phyloP scores from a whole-genome alignment of 805 yeast species.

The Citeromyces matritensis region DNA sequence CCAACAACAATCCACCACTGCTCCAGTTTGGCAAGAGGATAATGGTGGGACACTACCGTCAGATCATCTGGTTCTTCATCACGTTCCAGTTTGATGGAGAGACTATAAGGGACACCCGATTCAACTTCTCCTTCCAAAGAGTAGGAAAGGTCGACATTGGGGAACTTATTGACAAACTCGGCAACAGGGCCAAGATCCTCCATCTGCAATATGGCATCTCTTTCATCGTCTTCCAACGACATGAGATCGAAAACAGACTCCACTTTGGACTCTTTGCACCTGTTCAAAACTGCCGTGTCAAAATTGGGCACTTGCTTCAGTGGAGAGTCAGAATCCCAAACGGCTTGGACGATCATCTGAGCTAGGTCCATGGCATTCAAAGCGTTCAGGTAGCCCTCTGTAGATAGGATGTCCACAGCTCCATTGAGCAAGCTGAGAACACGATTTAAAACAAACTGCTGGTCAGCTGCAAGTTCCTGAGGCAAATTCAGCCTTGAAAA shows the following conservation, averaged over 20 bases:
- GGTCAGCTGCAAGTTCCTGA: slow-evolving; percentile 45
- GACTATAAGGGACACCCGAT: slow-evolving; percentile 26
- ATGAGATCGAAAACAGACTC: slow-evolving; percentile 69
- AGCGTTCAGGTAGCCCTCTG: slow-evolving; percentile 70
- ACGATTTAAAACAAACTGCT: slow-evolving; percentile 30
- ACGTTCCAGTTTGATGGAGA: slow-evolving; percentile 36
- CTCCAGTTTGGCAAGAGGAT: slow-evolving; percentile 47
- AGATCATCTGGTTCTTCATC: slow-evolving; percentile 69
- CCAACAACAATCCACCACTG: slow-evolving; percentile 88
- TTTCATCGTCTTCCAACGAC: slow-evolving; percentile 49
- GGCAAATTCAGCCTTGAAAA: slow-evolving; percentile 53
- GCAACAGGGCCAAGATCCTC: slow-evolving; percentile 55
- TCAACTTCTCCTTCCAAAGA: slow-evolving; percentile 28
- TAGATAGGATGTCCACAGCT: slow-evolving; percentile 58
- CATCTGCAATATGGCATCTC: slow-evolving; percentile 43
- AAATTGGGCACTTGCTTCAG: slow-evolving; percentile 74
- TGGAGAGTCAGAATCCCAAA: slow-evolving; percentile 71
- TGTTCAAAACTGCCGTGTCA: slow-evolving; percentile 26
- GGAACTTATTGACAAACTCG: slow-evolving; percentile 78
- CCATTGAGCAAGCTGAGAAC: slow-evolving; percentile 44
- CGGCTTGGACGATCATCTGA: slow-evolving; percentile 79
- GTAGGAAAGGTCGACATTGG: slow-evolving; percentile 62
- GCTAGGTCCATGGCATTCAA: slow-evolving; percentile 73
- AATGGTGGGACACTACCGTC: slow-evolving; percentile 40
- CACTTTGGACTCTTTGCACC: slow-evolving; percentile 40